Base-by-base conservation (phyloP, 148 eudicot genomes). In the Spergularia marina region DNA sequence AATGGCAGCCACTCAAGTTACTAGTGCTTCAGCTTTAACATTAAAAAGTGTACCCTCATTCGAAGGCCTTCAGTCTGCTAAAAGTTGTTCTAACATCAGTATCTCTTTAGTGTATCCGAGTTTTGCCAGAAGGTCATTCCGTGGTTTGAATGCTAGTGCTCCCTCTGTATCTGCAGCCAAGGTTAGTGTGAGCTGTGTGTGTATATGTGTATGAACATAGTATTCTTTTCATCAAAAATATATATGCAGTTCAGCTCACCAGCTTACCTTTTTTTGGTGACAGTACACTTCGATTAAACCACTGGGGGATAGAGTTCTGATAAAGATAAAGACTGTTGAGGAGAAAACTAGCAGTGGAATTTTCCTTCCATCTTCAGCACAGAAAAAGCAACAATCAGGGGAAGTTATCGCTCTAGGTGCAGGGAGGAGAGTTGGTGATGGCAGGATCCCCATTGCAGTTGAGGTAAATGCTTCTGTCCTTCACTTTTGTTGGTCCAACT, bases 211-310 rank as follows among this genome's bases (percentile, higher is more conserved):
- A 15, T 53, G 11, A 17, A 30, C 5, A 21, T 2, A 47, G 13
- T 68, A 30, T 23, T 54, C 13, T 36, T 47, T 17, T 65, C 57
- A 49, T 15, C 36, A 18, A 62, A 69, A 20, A 14, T 30, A 62
- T 30, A 62, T 17, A 4, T 25, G 65, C 34, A 14, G 17, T 71
- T 12, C 71, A 34, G n/a, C 53, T 71, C 23, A 41, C 34, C 20
- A 44, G 23, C 36, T 12, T 65, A 13, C 41, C 68, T 60, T 40
- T 39, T 17, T 65, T 34, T 60, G 34, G 70, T 9, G 34, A 55
- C 91, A 92, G 97, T 90, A 87, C 77, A 88, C 94, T 25, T 65
- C 92, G 14, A 82, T 91, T 52, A 89, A 89, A 74, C 97, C 97
- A 18, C 80, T 89, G 86, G 93, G 93, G 21, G 97, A 91, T 76